Evolutionary conservation across 2,329 filamentous ascomycete species (phyloP).

Genomic region (Pyrenophora teres): DNA sequence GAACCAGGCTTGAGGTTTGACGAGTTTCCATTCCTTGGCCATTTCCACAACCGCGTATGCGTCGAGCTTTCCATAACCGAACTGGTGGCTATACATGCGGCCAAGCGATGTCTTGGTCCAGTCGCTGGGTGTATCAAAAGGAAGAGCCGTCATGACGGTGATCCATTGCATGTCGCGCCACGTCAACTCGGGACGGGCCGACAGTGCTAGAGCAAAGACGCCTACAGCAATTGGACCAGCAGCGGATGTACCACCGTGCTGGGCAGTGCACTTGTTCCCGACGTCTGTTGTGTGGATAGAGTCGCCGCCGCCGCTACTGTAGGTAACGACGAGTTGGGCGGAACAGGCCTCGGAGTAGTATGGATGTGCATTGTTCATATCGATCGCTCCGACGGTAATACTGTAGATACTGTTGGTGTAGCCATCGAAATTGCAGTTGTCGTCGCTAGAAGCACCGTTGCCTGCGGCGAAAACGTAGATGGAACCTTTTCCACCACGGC

Average conservation of each 20-base stretch:
- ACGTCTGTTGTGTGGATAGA: constrained; percentile 97
- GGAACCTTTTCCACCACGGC: constrained; percentile 79
- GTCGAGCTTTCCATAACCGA: constrained; percentile 94
- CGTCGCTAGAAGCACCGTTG: constrained; percentile 82
- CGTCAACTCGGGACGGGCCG: constrained; percentile 80
- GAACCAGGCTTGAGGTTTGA: constrained; percentile 95
- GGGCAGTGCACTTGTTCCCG: constrained; percentile 77
- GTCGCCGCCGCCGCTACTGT: constrained; percentile 87
- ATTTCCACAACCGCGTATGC: constrained; percentile 81
- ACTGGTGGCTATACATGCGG: constrained; percentile 90
- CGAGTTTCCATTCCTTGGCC: constrained; percentile 81
- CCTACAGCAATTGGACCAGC: constrained; percentile 92
- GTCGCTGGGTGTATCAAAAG: constrained; percentile 74
- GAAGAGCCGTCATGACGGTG: constrained; percentile 80
- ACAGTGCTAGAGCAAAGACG: constrained; percentile 85
- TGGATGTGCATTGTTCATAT: constrained; percentile 83
- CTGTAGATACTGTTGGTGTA: constrained; percentile 99
- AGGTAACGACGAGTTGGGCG: constrained; percentile 92
- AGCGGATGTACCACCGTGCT: constrained; percentile 94
- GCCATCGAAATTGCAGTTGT: constrained; percentile 99
- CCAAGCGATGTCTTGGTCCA: constrained; percentile 84
- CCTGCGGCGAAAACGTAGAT: constrained; percentile 97
- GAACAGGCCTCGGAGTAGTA: constrained; percentile 98
- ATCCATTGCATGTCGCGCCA: constrained; percentile 97
- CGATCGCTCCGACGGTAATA: constrained; percentile 92